Base-by-base conservation (phyloP, 2,329 filamentous ascomycete species). In the Fusarium pilosicola region DNA sequence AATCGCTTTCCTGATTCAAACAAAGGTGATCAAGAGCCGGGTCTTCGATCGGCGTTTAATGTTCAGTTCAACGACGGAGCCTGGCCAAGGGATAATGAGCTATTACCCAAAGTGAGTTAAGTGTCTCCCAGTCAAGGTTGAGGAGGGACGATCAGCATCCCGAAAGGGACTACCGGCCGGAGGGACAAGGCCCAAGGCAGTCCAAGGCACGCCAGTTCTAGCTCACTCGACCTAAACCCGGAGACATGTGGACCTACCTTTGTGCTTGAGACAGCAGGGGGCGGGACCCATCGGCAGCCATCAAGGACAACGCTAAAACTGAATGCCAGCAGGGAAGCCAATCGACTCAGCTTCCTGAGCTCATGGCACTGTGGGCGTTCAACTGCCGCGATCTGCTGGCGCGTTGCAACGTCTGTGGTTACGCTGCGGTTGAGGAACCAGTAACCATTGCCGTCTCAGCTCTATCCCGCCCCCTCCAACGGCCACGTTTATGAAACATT, bases 31-130 rank as follows among this genome's bases (percentile, higher is more conserved):
- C 68, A 77, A 78, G 77, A 74, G 62, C 79, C 79, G 77, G 77
- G 77, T 75, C 75, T 68, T 79, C 76, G 79, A 80, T 78, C 79
- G 79, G 79, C 78, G 79, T 74, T 70, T 72, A 66, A 68, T 68
- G 65, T 74, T 65, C 65, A 62, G 52, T 70, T 69, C 69, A 76
- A 64, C 61, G 64, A 71, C 45, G 46, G 62, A 71, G 49, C 70
- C 59, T 75, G 52, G 74, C 58, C 46, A 45, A 74, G 71, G 61
- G 62, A 72, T 56, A 74, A 64, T 58, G 64, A 65, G 60, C 63
- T 59, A 65, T 76, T 68, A 36, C 69, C 74, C 69, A 73, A 78
- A 77, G 64, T 62, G 67, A 78, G 68, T 60, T 70, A 78, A 78
- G 76, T 62, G 60, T 49, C 61, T 75, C 70, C 63, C 63, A 70